Conservation (phyloP, 768 basidiomycete species). For the Hydnomerulius pinastri region DNA sequence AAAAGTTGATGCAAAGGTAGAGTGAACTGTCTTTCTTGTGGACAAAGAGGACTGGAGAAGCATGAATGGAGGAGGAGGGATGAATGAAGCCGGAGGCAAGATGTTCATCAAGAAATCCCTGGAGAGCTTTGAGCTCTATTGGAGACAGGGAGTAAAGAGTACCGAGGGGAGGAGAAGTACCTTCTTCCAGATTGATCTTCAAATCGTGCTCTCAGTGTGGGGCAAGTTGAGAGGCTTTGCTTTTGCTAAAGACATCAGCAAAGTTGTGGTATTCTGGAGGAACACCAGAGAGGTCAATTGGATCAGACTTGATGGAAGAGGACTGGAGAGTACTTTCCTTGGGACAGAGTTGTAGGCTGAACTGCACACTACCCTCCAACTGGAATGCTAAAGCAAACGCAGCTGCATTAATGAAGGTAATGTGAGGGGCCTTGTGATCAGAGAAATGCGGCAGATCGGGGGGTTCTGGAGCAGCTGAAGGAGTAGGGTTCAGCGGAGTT, state of each 20-base stretch:
- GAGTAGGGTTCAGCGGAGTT: no score
- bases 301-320: no score
- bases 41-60: conserved; percentile 28
- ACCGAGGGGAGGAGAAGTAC: conserved; percentile 25
- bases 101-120: not conserved
- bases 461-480: no score
- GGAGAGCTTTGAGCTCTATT: not conserved
- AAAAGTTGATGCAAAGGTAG: conserved; percentile 26
- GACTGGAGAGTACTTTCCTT: no score
- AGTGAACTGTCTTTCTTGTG: conserved; percentile 35
- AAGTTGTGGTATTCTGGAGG: conserved; percentile 15
- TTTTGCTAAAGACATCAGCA: conserved; percentile 14
- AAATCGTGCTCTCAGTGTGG: conserved; percentile 32
- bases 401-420: no score
- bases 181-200: conserved; percentile 35
- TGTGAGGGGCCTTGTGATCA: no score
- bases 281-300: no score
- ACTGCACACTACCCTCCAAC: no score
- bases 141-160: conserved; percentile 38
- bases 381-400: no score
- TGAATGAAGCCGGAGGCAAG: conserved; percentile 36
- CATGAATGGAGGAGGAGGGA: conserved; percentile 26
- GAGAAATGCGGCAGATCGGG: no score
- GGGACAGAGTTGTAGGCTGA: no score
- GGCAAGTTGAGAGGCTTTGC: not conserved